Evolutionary conservation across 768 basidiomycete species (phyloP).

Genomic region (Trametes gibbosa): DNA sequence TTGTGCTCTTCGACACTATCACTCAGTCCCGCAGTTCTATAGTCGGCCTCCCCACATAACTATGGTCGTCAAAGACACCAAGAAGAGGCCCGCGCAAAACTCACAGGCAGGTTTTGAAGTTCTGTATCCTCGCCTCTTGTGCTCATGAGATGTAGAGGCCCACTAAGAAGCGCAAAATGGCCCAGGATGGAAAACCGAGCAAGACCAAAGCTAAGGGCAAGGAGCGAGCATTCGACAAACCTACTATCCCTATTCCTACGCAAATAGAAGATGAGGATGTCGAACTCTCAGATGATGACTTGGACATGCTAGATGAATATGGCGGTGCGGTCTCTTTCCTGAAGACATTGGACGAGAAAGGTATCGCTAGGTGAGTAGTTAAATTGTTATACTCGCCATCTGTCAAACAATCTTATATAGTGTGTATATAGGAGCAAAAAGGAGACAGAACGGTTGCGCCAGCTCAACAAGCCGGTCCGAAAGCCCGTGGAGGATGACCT

Average conservation of each 20-base stretch:
- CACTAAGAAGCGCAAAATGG: constrained; percentile 62
- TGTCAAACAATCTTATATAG: constrained; percentile 8
- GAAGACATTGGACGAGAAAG: constrained; percentile 65
- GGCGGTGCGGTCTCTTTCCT: constrained; percentile 67
- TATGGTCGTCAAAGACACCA: constrained; percentile 23
- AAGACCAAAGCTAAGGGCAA: constrained; percentile 47
- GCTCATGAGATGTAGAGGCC: constrained; percentile 32
- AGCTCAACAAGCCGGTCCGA: constrained; percentile 56
- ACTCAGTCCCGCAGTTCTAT: background rate
- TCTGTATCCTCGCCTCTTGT: background rate
- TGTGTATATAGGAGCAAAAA: constrained; percentile 70
- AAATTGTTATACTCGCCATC: background rate
- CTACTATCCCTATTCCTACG: constrained; percentile 59
- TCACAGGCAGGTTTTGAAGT: constrained; percentile 27
- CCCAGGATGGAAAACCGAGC: constrained; percentile 27
- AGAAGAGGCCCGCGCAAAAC: constrained; percentile 33
- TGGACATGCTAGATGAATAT: constrained; percentile 64
- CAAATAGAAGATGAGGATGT: constrained; percentile 45
- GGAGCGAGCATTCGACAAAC: constrained; percentile 58
- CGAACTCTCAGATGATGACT: constrained; percentile 67
- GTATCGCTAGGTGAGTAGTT: constrained; percentile 68
- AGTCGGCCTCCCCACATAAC: background rate
- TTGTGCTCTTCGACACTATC: constrained; percentile 1
- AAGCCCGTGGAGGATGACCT: constrained; percentile 52
- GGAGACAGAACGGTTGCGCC: constrained; percentile 71